These are phyloP conservation scores for Xylaria sp. DNA, from an alignment of 2,329 filamentous ascomycete species.

Conservation along the genomic window DNA sequence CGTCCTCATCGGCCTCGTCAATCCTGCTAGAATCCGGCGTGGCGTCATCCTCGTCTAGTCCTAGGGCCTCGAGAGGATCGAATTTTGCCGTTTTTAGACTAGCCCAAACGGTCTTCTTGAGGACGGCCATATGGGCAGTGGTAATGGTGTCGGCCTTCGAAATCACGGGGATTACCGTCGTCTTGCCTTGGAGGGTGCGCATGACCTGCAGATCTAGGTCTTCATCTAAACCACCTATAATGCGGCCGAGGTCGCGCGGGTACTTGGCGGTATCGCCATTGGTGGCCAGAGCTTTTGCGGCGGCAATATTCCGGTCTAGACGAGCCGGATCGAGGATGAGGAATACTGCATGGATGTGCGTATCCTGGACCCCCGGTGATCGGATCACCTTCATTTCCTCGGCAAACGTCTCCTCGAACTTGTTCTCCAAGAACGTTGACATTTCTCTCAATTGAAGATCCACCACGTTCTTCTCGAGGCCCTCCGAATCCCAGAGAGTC, in stretches of 20 bases:
- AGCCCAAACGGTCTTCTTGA: constrained; percentile 90
- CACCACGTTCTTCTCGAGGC: constrained; percentile 91
- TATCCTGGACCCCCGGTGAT: constrained; percentile 90
- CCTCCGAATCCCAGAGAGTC: constrained; percentile 95
- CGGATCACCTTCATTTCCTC: constrained; percentile 98
- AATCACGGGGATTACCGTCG: constrained; percentile 92
- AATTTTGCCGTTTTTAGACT: constrained; percentile 83
- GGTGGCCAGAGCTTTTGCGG: constrained; percentile 57
- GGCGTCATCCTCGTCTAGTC: constrained; percentile 73
- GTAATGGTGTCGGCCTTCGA: constrained; percentile 97
- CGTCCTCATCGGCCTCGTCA: constrained; percentile 58
- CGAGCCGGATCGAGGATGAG: constrained; percentile 85
- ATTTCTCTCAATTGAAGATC: constrained; percentile 93
- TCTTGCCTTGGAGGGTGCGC: constrained; percentile 86
- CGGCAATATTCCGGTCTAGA: constrained; percentile 79
- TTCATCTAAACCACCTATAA: constrained; percentile 76
- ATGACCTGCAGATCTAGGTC: constrained; percentile 90
- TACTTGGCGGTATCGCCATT: constrained; percentile 54
- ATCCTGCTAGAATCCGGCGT: constrained; percentile 54
- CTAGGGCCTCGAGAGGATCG: constrained; percentile 85
- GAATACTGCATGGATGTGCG: constrained; percentile 96
- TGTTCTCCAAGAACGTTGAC: constrained; percentile 90
- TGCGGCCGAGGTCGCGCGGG: constrained; percentile 51
- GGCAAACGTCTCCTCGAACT: constrained; percentile 96
- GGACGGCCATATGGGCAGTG: constrained; percentile 86